These are phyloP conservation scores for Pugionium cornutum DNA, from an alignment of 345 rosid species.

Conservation along the genomic window DNA sequence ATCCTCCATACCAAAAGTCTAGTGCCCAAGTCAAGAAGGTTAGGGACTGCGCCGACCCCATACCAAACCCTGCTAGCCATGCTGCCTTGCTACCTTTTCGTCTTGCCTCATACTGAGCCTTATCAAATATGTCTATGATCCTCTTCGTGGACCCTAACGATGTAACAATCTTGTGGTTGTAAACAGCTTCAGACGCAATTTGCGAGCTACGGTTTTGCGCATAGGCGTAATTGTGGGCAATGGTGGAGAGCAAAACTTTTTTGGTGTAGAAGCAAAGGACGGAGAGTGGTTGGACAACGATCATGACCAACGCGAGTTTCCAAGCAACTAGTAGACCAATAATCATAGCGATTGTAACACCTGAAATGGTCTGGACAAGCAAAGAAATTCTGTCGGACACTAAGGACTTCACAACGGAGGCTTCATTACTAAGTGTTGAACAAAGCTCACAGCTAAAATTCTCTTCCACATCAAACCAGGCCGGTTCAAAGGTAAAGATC, in stretches of 20 bases:
- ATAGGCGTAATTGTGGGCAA: constrained; percentile 58
- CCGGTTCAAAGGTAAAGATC: constrained; percentile 69
- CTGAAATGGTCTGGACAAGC: constrained; percentile 73
- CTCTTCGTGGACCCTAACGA: constrained; percentile 65
- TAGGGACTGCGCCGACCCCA: constrained; percentile 82
- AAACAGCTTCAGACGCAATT: constrained; percentile 75
- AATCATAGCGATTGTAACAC: constrained; percentile 70
- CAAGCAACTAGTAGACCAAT: constrained; percentile 72
- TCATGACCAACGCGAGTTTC: constrained; percentile 84
- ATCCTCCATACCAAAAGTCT: constrained; percentile 88
- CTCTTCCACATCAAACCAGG: constrained; percentile 82
- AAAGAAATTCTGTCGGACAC: constrained; percentile 68
- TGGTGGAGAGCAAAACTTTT: constrained; percentile 73
- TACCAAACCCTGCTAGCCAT: constrained; percentile 87
- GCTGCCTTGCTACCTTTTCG: constrained; percentile 63
- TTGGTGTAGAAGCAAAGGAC: constrained; percentile 75
- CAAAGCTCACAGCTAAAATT: constrained; percentile 75
- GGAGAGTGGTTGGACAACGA: constrained; percentile 79
- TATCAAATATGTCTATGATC: constrained; percentile 66
- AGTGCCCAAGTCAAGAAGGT: constrained; percentile 87
- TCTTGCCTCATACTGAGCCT: constrained; percentile 73
- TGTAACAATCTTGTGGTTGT: constrained; percentile 75
- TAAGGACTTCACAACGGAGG: constrained; percentile 68
- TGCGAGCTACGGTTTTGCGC: constrained; percentile 80
- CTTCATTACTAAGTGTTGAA: constrained; percentile 64